A percentile compares a stretch with the other conserved stretches of the same genome.
Conservation (phyloP, 1,139 yeast genomes). For the Hyphopichia pseudoburtonii region DNA sequence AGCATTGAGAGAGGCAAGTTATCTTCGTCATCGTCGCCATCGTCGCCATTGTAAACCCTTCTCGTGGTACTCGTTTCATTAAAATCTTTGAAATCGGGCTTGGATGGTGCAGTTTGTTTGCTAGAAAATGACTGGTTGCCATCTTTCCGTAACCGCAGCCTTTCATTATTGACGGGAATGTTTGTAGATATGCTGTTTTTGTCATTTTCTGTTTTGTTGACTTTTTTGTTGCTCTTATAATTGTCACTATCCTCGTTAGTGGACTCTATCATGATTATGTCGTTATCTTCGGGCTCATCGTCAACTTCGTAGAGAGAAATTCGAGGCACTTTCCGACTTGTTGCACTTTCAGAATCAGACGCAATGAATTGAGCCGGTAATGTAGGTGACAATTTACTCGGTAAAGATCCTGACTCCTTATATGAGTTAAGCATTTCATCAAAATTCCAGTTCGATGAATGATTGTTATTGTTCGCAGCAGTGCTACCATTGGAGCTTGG, state of each 20-base stretch:
- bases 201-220: too few relatives aligned
- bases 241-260: too few relatives aligned
- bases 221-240: too few relatives aligned
- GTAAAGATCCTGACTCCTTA: conserved; percentile 34
- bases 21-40: conserved; percentile 12
- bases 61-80: too few relatives aligned
- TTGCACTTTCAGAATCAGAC: conserved; percentile 1
- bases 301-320: conserved; percentile 2
- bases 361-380: conserved; percentile 25
- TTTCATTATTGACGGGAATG: too few relatives aligned
- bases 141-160: too few relatives aligned
- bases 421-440: conserved; percentile 42
- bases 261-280: not conserved
- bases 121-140: too few relatives aligned
- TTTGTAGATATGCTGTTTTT: too few relatives aligned
- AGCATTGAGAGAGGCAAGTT: conserved; percentile 30
- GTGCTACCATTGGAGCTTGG: not conserved
- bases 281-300: not conserved
- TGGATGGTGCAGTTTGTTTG: too few relatives aligned
- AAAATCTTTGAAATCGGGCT: too few relatives aligned
- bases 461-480: not conserved
- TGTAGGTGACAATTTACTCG: conserved; percentile 44
- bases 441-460: conserved; percentile 33
- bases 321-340: conserved; percentile 4
- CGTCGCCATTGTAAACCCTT: not conserved